phyloP scores from a whole-genome alignment of 768 basidiomycete species.

The Gloeophyllum trabeum region DNA sequence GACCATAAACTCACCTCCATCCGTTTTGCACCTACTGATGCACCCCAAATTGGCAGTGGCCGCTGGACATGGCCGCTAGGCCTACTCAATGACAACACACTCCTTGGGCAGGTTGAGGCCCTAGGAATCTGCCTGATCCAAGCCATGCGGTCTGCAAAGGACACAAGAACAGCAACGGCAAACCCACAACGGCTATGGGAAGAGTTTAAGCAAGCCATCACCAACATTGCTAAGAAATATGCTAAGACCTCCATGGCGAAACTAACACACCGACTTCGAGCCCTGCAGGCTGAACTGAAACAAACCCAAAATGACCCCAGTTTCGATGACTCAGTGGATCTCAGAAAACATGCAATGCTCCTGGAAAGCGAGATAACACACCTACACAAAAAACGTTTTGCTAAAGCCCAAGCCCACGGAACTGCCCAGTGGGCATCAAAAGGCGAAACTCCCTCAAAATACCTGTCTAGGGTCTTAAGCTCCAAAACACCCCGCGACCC shows the following conservation, averaged over 20 bases:
- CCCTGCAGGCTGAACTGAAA: not conserved
- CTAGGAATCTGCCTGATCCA: not conserved
- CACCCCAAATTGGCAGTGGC: slow-evolving; percentile 2
- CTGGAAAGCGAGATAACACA: not conserved
- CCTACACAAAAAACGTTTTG: not conserved
- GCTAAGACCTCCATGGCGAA: not conserved
- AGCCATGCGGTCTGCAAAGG: not conserved
- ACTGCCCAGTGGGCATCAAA: not conserved
- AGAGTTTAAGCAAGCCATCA: not conserved
- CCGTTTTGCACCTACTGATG: not conserved
- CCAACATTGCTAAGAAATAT: not conserved
- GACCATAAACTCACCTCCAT: slow-evolving; percentile 1
- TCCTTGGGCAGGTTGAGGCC: not conserved
- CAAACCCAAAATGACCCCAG: not conserved
- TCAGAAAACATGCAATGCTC: not conserved
- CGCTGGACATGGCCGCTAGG: not conserved
- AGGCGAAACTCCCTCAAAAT: not conserved
- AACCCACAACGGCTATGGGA: not conserved
- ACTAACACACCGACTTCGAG: not conserved
- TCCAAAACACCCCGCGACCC: slow-evolving; percentile 1
- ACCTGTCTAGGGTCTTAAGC: not conserved
- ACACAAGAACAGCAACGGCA: not conserved
- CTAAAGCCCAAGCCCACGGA: not conserved
- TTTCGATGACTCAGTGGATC: not conserved
- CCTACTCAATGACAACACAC: not conserved